Evolutionary conservation across 176 grass and related monocot species (phyloP).

Genomic region (Oropetium thomaeum): DNA sequence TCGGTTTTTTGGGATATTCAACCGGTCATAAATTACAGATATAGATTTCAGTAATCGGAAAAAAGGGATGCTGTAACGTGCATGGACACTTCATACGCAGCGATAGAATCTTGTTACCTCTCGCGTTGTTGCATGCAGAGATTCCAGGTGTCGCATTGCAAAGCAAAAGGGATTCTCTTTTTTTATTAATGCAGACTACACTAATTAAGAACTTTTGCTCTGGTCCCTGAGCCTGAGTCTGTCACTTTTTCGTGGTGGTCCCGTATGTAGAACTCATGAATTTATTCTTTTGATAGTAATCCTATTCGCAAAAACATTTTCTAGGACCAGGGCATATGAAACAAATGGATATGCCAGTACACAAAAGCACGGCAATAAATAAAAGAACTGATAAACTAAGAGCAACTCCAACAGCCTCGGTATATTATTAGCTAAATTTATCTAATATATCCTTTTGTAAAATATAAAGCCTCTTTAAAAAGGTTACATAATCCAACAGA

Average conservation of each 20-base stretch:
- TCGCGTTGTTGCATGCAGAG: background rate
- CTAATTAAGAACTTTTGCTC: conserved; percentile 8
- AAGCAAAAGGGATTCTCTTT: conserved; percentile 3
- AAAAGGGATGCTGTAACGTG: background rate
- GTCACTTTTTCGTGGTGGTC: background rate
- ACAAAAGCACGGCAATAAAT: background rate
- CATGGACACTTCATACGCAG: background rate
- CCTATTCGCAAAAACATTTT: background rate
- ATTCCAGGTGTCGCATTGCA: conserved; percentile 10
- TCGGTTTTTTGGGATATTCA: background rate
- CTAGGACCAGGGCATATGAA: background rate
- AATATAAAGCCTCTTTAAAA: too few relatives aligned
- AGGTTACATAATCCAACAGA: too few relatives aligned
- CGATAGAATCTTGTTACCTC: background rate
- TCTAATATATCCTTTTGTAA: too few relatives aligned
- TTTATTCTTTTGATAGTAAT: too few relatives aligned
- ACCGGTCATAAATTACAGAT: background rate
- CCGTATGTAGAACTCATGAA: too few relatives aligned
- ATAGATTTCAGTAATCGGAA: too few relatives aligned
- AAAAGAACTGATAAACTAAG: background rate
- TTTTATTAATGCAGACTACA: background rate
- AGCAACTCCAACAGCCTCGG: too few relatives aligned
- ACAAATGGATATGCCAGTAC: background rate
- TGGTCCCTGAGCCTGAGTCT: background rate
- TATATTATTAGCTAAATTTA: too few relatives aligned